phyloP scores from a whole-genome alignment of 352 stramenopile genomes.

The Phytophthora syringae region DNA sequence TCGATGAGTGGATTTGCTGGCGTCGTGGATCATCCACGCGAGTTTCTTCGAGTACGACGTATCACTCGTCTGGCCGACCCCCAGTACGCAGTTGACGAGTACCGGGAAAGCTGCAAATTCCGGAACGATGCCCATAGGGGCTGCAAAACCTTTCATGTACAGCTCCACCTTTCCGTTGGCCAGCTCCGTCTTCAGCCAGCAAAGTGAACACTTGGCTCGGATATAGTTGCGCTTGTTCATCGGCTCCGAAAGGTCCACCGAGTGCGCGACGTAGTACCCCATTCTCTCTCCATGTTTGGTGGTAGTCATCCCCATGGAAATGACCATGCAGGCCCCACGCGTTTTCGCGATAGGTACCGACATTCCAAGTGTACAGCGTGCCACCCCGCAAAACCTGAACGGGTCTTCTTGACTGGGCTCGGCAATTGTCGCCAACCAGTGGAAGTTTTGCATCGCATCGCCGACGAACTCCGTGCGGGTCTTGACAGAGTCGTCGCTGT shows the following conservation, averaged over 20 bases:
- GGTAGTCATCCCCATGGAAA: constrained; percentile 50
- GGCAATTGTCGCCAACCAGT: constrained; percentile 48
- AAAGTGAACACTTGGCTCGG: constrained; percentile 49
- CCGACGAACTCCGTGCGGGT: constrained; percentile 37
- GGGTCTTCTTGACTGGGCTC: constrained; percentile 52
- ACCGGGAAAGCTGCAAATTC: constrained; percentile 40
- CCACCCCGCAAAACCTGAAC: constrained; percentile 64
- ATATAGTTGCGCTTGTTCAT: constrained; percentile 28
- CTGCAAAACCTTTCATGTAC: constrained; percentile 46
- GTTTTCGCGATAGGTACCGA: constrained; percentile 41
- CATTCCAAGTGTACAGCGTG: constrained; percentile 41
- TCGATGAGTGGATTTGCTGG: constrained; percentile 2
- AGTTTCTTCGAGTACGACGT: constrained; percentile 47
- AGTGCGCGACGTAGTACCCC: constrained; percentile 57
- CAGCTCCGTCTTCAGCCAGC: constrained; percentile 49
- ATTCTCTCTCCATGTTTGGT: constrained; percentile 54
- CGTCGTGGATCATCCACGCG: constrained; percentile 57
- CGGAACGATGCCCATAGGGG: constrained; percentile 36
- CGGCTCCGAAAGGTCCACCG: constrained; percentile 55
- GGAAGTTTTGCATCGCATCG: constrained; percentile 44
- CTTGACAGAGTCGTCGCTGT: constrained; percentile 48
- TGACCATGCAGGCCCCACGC: constrained; percentile 49
- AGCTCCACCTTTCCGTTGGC: constrained; percentile 45
- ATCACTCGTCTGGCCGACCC: constrained; percentile 45
- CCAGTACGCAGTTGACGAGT: constrained; percentile 42